These are phyloP conservation scores for Erythrophleum fordii DNA, from an alignment of 306 rosid genomes.

Conservation along the genomic window DNA sequence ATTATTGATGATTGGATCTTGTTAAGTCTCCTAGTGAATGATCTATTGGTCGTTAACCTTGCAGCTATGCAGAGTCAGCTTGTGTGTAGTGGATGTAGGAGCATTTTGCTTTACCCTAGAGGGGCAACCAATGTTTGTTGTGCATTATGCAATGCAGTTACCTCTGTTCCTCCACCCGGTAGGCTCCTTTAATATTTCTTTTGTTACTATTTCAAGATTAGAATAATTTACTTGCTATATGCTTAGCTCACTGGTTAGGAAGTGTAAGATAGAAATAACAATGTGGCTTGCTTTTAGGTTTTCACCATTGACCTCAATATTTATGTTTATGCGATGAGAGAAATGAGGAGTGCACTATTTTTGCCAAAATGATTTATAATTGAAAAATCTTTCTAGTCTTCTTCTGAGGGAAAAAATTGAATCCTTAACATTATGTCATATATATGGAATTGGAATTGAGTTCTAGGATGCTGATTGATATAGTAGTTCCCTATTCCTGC, in stretches of 20 bases:
- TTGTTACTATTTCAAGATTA: conserved; percentile 4
- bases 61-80: conserved; percentile 98
- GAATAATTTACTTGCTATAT: neutral
- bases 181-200: conserved; percentile 25
- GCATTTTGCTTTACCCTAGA: conserved; percentile 85
- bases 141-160: conserved; percentile 81
- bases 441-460: neutral
- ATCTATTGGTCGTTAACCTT: conserved; percentile 33
- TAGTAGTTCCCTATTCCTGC: neutral
- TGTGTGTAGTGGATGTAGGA: conserved; percentile 95
- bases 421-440: neutral
- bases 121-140: conserved; percentile 98
- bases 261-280: neutral
- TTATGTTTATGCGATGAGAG: neutral
- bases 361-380: neutral
- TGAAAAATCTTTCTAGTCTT: neutral
- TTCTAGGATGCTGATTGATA: neutral
- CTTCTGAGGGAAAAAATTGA: neutral
- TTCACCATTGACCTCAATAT: neutral
- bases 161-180: conserved; percentile 93
- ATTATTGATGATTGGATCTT: conserved; percentile 21
- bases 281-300: neutral
- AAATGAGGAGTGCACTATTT: neutral
- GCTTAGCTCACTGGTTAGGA: neutral
- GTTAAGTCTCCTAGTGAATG: conserved; percentile 31